Base-by-base conservation (phyloP, 768 basidiomycete species). In the Rhodocollybia butyracea region DNA sequence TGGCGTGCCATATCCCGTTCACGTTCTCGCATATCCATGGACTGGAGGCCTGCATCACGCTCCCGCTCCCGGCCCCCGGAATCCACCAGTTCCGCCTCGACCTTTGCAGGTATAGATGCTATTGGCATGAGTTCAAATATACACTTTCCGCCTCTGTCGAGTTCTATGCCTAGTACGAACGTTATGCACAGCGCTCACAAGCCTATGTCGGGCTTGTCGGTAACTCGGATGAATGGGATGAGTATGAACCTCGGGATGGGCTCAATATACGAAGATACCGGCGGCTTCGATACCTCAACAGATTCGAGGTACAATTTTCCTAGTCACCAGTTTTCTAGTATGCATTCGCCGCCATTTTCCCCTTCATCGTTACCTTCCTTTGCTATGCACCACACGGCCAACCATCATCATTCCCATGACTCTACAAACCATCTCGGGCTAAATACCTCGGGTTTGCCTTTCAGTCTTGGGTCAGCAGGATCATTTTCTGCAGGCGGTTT, bases 1-100 rank as follows among this genome's bases (percentile, higher is more conserved):
- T 97, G 94, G 94, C 80, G 93, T 46, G 86, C 90, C 30, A 84
- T 93, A 67, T 94, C 92, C 70, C 81, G 94, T 59, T 96, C 94
- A 24, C 82, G 93, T 63, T 95, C 94, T 13, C 84, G 94, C 22
- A 86, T 88, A 62, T 86, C 89, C 21, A 93, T 95, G 90, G 93
- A 95, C 68, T 94, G 93, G 93, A 78, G 87, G 55, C 86, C 89
- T 31, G 72, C 84, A 51, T 86, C 83, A 70, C 85, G 88, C 53
- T 91, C 89, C 29, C 83, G 88, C 51, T 90, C 89, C 41, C 81
- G 91, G 34, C 86, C 88, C 19, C 84, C 88, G 29, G 82, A 84
- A 60, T 64, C 79, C 24, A 68, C 71, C 54, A 69, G 48, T 21
- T 50, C 48, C 15, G 48, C 48, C 38, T 50, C 70, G 10, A 71